Conservation (phyloP, 208 protist genomes). For the Endotrypanum monterogeii region DNA sequence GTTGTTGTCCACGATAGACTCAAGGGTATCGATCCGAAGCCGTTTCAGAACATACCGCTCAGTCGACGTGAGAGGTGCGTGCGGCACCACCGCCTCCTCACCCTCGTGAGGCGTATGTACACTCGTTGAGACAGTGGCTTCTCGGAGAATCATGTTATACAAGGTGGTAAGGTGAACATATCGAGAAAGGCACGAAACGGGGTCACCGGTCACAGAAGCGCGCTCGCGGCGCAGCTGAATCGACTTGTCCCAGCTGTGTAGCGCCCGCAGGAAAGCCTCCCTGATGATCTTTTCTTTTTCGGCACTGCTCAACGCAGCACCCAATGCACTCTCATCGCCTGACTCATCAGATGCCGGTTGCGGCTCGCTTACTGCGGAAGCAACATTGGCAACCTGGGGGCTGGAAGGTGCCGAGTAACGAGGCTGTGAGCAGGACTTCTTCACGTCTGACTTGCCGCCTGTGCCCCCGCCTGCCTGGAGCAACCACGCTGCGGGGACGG, state of each 20-base stretch:
- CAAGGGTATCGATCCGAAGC: slow-evolving; percentile 13
- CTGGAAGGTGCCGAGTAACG: not conserved
- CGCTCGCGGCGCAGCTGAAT: slow-evolving; percentile 8
- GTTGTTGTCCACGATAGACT: slow-evolving; percentile 20
- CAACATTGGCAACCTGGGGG: not conserved
- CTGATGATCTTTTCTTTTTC: slow-evolving; percentile 4
- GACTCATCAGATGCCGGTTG: not conserved
- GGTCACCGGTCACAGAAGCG: not conserved
- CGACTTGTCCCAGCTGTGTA: slow-evolving; percentile 4
- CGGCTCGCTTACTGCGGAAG: not conserved
- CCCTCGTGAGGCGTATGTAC: not conserved
- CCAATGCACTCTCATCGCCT: not conserved
- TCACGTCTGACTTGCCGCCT: not conserved
- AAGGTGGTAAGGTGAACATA: slow-evolving; percentile 4
- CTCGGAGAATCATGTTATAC: slow-evolving; percentile 5
- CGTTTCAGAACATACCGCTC: slow-evolving; percentile 1
- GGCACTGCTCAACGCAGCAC: not conserved
- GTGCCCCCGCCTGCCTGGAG: not conserved
- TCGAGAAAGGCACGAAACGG: not conserved
- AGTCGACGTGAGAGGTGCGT: not conserved
- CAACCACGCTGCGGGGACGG: slow-evolving; percentile 12
- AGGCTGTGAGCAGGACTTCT: not conserved
- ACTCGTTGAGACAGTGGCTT: not conserved
- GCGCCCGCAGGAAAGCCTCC: slow-evolving; percentile 4
- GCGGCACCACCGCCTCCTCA: not conserved